Evolutionary conservation across 495 filamentous ascomycete species (phyloP), one percentile per base, ranked within the genome.

Genomic region (Penicillium ucsense): DNA sequence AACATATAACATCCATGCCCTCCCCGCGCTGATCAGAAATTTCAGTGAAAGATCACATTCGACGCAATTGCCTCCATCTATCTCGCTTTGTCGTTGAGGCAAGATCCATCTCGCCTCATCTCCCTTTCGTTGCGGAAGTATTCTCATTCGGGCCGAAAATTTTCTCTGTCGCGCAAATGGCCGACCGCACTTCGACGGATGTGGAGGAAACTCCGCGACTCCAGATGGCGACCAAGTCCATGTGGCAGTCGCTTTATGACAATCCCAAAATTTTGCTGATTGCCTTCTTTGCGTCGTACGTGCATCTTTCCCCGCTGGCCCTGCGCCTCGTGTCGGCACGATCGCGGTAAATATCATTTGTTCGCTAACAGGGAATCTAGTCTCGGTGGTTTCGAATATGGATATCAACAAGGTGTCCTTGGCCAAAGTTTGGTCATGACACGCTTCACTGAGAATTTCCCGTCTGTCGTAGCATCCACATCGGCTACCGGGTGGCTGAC

Each of bases 331-430:
- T 20, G 20, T 45, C 34, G 12, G 43, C 2, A 32, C 10, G 3
- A 36, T 27, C 8, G 3, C 34, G 31, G n/a, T 29, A 34, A 10
- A n/a, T 6, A 33, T 10, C 27, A 27, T 8, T 40, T 33, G 12
- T 32, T 20, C 4, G 29, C 46, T 48, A 43, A 48, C 33, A 4
- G 33, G 5, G 10, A 32, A 31, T 20, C 3, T 41, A 68, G 64
- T 8, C 63, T 71, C 35, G 68, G 70, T 46, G 70, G 70, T 31
- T 68, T 73, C 43, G 67, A 71, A 46, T 73, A 71, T 66, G 70
- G 70, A 31, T 73, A 73, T 48, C 68, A 71, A 42, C 70, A 73
- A 46, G 70, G 70, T 47, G 67, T 73, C 20, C 51, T 73, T 1
- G 65, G 66, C 31, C 66, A 71, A 39, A 63, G 65, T 31, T 46